These are phyloP conservation scores for Beta corolliflora DNA, from an alignment of 179 eudicot genomes.

Conservation along the genomic window DNA sequence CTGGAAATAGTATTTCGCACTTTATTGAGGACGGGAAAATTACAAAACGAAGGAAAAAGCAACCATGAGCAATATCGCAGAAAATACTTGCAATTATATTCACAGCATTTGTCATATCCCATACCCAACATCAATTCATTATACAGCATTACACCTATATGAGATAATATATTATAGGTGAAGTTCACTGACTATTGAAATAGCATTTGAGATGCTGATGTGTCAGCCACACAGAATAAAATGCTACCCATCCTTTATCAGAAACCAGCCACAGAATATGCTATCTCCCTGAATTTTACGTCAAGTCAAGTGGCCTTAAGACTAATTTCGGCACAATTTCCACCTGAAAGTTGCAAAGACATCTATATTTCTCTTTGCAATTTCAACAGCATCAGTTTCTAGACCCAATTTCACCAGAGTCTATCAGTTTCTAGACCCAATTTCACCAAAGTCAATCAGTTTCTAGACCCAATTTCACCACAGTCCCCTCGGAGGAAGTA, in stretches of 20 bases:
- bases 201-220: not conserved
- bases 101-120: not conserved
- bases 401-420: not conserved
- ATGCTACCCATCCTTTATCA: not conserved
- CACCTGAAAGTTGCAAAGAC: not conserved
- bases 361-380: not conserved
- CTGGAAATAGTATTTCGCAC: not conserved
- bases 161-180: not conserved
- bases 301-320: not conserved
- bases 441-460: no score
- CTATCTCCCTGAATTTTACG: not conserved
- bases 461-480: no score
- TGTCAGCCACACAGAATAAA: not conserved
- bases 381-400: not conserved
- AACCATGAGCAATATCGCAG: not conserved
- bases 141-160: not conserved
- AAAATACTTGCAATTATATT: not conserved
- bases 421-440: no score
- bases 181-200: not conserved
- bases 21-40: not conserved
- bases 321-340: not conserved
- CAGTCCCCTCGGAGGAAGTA: not conserved
- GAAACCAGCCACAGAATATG: not conserved
- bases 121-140: not conserved
- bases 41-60: not conserved